Conservation (phyloP, 2,329 filamentous ascomycete species). For the Thielaviopsis cerberus region DNA sequence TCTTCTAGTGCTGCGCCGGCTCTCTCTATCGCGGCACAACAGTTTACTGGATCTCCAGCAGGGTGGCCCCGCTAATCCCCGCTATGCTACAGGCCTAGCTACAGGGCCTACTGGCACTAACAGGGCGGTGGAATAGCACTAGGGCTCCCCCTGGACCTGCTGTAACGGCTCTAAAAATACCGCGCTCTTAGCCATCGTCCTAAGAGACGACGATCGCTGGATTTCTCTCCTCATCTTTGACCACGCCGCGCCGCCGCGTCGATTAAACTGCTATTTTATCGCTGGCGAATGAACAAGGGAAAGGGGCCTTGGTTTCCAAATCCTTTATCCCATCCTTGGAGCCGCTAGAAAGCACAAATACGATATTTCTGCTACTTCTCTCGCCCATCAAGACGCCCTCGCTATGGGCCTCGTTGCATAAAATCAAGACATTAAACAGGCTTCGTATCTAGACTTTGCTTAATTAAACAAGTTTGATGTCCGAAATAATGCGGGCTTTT, state of each 20-base stretch:
- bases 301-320: background rate
- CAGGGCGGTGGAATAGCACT: background rate
- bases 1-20: background rate
- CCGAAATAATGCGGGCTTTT: background rate
- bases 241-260: background rate
- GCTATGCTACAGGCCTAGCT: background rate
- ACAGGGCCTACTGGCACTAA: background rate
- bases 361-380: background rate
- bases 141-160: background rate
- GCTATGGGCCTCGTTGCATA: background rate
- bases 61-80: too few relatives aligned
- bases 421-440: background rate
- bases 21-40: background rate
- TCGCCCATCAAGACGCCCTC: background rate
- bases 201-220: background rate
- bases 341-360: background rate
- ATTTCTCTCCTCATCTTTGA: background rate
- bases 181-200: background rate
- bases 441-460: background rate
- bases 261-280: background rate
- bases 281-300: background rate
- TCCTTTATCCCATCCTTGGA: background rate
- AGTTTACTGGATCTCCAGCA: background rate
- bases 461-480: background rate
- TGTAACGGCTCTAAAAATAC: background rate